Evolutionary conservation across 2,329 filamentous ascomycete species (phyloP).

Genomic region (Volutella citrinella): DNA sequence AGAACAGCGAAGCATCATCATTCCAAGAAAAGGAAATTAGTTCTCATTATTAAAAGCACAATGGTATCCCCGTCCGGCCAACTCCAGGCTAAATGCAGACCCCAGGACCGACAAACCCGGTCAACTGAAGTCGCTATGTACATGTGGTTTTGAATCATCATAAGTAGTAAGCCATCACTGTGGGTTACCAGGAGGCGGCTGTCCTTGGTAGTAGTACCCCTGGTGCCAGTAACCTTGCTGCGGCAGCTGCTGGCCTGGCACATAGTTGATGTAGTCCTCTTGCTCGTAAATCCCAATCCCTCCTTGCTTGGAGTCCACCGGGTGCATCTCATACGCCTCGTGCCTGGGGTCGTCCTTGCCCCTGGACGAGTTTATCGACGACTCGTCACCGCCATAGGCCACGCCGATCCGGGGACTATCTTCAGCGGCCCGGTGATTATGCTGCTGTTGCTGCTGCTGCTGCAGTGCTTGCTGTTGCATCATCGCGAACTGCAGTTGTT

Average conservation of each 20-base stretch:
- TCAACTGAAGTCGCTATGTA: not conserved
- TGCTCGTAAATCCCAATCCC: constrained; percentile 11
- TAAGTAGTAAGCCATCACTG: no score
- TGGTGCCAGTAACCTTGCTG: constrained; percentile 10
- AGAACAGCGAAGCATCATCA: no score
- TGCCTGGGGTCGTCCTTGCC: constrained; percentile 17
- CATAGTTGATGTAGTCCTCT: constrained; percentile 5
- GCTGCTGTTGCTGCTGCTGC: constrained; percentile 5
- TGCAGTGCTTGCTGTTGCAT: not conserved
- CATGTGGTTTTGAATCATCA: no score
- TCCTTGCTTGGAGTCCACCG: constrained; percentile 37
- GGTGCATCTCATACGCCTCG: constrained; percentile 49
- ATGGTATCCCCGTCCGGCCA: constrained; percentile 12
- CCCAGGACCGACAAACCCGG: no score
- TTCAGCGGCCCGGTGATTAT: not conserved
- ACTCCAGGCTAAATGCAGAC: constrained; percentile 12
- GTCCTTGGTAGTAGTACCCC: no score
- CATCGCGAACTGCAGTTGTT: constrained; percentile 1
- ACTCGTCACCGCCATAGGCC: constrained; percentile 11
- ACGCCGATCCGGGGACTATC: constrained; percentile 9
- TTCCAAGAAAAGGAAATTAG: no score
- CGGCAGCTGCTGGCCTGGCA: not conserved
- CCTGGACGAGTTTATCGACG: constrained; percentile 12
- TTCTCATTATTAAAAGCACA: constrained; percentile 7
- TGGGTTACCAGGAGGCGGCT: no score